A percentile compares a stretch with the other conserved stretches of the same genome.
Conservation (phyloP, 2,329 filamentous ascomycete genomes). For the Pseudomassariella vexata region DNA sequence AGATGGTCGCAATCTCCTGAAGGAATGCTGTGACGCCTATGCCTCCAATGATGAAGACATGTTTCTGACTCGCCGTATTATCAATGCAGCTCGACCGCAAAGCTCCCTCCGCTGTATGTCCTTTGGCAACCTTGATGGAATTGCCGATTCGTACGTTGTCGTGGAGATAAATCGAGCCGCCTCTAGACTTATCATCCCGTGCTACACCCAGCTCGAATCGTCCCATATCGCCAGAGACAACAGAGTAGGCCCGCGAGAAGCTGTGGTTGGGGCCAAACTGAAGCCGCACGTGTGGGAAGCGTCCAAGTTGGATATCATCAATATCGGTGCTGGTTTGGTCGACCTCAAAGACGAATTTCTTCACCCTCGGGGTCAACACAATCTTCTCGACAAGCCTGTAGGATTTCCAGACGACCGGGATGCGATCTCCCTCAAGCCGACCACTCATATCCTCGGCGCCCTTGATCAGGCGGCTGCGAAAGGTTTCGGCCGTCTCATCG, state of each 20-base stretch:
- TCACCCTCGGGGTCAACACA: conserved; percentile 41
- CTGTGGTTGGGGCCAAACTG: conserved; percentile 50
- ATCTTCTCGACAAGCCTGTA: conserved; percentile 44
- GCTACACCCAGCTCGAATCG: conserved; percentile 55
- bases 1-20: conserved; percentile 15
- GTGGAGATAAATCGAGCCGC: conserved; percentile 56
- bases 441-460: conserved; percentile 27
- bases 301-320: conserved; percentile 24
- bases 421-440: conserved; percentile 14
- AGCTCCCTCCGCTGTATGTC: conserved; percentile 9
- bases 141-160: conserved; percentile 43
- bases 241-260: conserved; percentile 48
- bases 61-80: conserved; percentile 11
- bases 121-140: conserved; percentile 35
- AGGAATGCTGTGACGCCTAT: conserved; percentile 25
- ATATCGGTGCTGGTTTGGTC: conserved; percentile 26
- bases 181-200: conserved; percentile 47
- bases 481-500: conserved; percentile 37
- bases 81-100: conserved; percentile 1
- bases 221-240: conserved; percentile 45
- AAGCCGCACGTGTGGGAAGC: conserved; percentile 50
- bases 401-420: conserved; percentile 32
- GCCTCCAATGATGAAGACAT: conserved; percentile 24
- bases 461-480: conserved; percentile 43
- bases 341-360: conserved; percentile 45